Evolutionary conservation across 306 rosid species (phyloP).

Genomic region (Citrullus colocynthis): DNA sequence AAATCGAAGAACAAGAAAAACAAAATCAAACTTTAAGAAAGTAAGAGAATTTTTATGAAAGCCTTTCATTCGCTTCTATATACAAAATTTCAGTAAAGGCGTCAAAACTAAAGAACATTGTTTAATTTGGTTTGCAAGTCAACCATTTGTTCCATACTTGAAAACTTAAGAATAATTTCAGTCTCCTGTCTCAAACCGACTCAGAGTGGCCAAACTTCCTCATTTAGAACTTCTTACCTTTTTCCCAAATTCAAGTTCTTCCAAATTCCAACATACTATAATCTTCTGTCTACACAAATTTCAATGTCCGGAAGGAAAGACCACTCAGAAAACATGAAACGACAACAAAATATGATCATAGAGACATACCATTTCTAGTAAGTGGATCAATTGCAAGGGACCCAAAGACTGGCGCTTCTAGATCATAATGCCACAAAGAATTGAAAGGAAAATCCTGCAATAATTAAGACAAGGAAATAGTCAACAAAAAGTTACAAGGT

Average conservation of each 20-base stretch:
- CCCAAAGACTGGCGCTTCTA: slow-evolving; percentile 77
- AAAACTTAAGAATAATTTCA: not conserved
- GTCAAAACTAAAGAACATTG: not conserved
- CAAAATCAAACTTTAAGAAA: not conserved
- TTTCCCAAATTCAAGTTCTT: not conserved
- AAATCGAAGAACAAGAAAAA: not conserved
- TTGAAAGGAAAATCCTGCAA: slow-evolving; percentile 48
- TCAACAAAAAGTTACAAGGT: not conserved
- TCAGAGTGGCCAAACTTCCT: not conserved
- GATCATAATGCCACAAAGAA: slow-evolving; percentile 50
- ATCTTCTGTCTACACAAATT: not conserved
- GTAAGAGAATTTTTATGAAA: too few species aligned
- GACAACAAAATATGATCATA: slow-evolving; percentile 6
- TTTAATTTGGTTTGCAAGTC: not conserved
- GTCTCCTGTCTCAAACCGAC: not conserved
- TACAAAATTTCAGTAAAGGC: not conserved
- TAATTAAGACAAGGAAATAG: not conserved
- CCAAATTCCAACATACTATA: not conserved
- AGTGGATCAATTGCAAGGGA: slow-evolving; percentile 40
- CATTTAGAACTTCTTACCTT: not conserved
- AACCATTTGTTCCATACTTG: not conserved
- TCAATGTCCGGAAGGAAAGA: not conserved
- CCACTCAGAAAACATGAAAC: not conserved
- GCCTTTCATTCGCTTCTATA: too few species aligned
- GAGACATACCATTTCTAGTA: slow-evolving; percentile 44